These are phyloP conservation scores for Phragmites australis DNA, from an alignment of 176 grass and related monocot genomes.

Conservation along the genomic window DNA sequence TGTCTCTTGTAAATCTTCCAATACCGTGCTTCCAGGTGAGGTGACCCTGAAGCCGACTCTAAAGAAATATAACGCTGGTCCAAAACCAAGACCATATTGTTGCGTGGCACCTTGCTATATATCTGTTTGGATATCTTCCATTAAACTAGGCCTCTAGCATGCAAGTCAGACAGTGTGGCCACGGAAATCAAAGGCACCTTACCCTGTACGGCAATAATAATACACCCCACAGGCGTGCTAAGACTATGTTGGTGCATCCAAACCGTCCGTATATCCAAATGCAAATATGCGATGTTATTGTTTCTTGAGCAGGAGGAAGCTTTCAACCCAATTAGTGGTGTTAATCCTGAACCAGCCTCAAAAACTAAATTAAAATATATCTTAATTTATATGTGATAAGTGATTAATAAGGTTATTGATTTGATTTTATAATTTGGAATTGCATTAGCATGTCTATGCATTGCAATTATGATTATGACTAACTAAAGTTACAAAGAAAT, in stretches of 20 bases:
- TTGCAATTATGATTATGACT: no score
- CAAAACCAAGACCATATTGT: slow-evolving; percentile 15
- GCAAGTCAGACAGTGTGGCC: slow-evolving; percentile 20
- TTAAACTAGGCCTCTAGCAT: background rate
- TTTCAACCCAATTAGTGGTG: background rate
- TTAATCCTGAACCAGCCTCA: no score
- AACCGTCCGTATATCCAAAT: slow-evolving; percentile 21
- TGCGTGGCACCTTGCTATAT: background rate
- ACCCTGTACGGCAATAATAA: slow-evolving; percentile 25
- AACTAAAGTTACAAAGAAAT: no score
- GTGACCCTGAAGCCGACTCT: background rate
- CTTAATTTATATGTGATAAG: no score
- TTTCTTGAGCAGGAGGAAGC: background rate
- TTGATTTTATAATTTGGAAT: no score
- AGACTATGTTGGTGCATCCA: slow-evolving; percentile 11
- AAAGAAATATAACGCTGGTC: slow-evolving; percentile 1
- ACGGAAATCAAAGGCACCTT: slow-evolving; percentile 38
- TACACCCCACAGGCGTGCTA: slow-evolving; percentile 15
- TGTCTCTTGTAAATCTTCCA: background rate
- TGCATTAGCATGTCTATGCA: no score
- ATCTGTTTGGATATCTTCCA: slow-evolving; percentile 20
- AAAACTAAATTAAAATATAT: no score
- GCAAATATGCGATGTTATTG: background rate
- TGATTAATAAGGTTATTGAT: no score
- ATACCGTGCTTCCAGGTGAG: background rate